Evolutionary conservation across 805 yeast species (phyloP).

Genomic region (Candida sithepensis): DNA sequence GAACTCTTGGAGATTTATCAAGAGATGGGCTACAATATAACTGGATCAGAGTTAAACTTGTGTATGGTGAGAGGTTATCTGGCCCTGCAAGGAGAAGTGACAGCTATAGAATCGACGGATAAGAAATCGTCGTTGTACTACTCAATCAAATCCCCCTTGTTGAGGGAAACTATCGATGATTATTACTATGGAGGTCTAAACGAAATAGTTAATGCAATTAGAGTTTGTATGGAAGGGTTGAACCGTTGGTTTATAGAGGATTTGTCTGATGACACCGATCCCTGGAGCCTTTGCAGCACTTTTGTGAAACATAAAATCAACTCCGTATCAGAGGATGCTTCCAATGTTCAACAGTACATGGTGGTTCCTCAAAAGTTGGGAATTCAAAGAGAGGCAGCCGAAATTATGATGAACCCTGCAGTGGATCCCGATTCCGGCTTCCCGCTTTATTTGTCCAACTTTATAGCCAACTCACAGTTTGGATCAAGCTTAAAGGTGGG

Average conservation of each 20-base stretch:
- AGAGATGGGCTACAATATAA: slow-evolving; percentile 34
- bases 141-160: slow-evolving; percentile 38
- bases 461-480: slow-evolving; percentile 36
- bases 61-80: slow-evolving; percentile 56
- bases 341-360: too few relatives aligned
- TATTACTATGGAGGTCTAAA: slow-evolving; percentile 53
- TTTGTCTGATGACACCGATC: slow-evolving; percentile 13
- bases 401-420: not conserved
- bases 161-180: slow-evolving; percentile 39
- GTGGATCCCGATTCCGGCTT: not conserved
- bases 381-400: too few relatives aligned
- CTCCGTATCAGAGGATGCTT: too few relatives aligned
- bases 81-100: slow-evolving; percentile 46
- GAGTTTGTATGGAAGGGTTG: slow-evolving; percentile 36
- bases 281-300: slow-evolving; percentile 36
- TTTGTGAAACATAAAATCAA: slow-evolving; percentile 4
- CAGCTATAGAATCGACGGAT: slow-evolving; percentile 9
- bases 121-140: slow-evolving; percentile 9
- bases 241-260: slow-evolving; percentile 39
- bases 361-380: not conserved
- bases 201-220: slow-evolving; percentile 40
- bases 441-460: slow-evolving; percentile 12
- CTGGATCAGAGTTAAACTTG: slow-evolving; percentile 33
- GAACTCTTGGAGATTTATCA: slow-evolving; percentile 41
- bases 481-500: slow-evolving; percentile 45